Conservation (phyloP, 495 filamentous ascomycete species). For the Trichoderma orchidacearum region DNA sequence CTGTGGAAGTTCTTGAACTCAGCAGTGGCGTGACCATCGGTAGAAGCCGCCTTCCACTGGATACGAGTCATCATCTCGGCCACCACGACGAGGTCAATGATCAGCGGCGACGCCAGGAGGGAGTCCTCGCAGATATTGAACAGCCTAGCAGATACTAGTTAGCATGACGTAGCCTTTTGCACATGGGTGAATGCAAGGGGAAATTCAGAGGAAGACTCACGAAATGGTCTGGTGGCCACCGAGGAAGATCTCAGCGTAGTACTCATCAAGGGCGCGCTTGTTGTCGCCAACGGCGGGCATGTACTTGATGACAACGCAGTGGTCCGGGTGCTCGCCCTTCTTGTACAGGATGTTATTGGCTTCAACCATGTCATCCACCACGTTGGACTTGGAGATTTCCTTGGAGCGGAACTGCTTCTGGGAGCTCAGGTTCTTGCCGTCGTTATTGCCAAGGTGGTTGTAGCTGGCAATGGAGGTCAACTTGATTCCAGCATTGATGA, state of each 20-base stretch:
- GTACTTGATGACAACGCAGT: constrained; percentile 94
- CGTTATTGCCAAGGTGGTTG: constrained; percentile 99
- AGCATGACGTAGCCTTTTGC: constrained; percentile 1
- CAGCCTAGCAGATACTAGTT: constrained; percentile 36
- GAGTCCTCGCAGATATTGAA: constrained; percentile 99
- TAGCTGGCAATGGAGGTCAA: constrained; percentile 97
- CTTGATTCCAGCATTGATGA: constrained; percentile 98
- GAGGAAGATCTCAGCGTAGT: constrained; percentile 98
- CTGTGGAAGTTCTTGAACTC: constrained; percentile 92
- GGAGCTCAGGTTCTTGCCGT: constrained; percentile 95
- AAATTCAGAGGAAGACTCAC: constrained; percentile 20
- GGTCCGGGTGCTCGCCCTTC: constrained; percentile 75
- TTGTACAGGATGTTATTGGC: constrained; percentile 85
- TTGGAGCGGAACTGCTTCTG: constrained; percentile 98
- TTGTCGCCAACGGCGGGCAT: constrained; percentile 98
- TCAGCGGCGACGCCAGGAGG: constrained; percentile 88
- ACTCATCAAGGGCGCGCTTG: constrained; percentile 97
- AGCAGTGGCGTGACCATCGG: constrained; percentile 32
- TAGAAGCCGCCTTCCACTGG: constrained; percentile 61
- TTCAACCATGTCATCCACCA: constrained; percentile 98
- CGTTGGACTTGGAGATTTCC: constrained; percentile 98
- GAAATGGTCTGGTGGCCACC: constrained; percentile 96
- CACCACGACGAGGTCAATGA: constrained; percentile 88
- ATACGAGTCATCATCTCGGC: constrained; percentile 98
- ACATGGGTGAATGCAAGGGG: neutral